Base-by-base conservation (phyloP, 1,284 basidiomycete genomes). In the Chiua sp. region DNA sequence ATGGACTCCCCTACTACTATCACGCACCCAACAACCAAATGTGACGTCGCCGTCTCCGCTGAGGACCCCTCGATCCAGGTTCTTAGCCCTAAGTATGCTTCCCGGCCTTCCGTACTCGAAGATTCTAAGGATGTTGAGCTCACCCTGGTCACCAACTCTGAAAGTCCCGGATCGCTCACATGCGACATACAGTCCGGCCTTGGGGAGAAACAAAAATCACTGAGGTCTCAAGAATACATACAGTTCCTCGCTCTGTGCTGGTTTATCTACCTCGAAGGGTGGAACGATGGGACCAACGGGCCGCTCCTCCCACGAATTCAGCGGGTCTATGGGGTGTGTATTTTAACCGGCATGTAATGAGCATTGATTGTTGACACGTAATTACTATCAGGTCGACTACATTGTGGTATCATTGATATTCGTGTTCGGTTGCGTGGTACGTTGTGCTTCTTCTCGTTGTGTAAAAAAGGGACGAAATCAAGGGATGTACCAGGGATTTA, bases 241-340 rank as follows among this genome's bases (percentile, higher is more conserved):
- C 71, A 70, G 30, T 56, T 73, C 26, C 20, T 33, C 20, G 33
- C 69, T 39, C 47, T 73, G 22, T 69, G 66, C 22, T 72, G 55
- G 63, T 62, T 60, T 35, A 13, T 59, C n/a, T 70, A 55, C 35
- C 58, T 72, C 13, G 70, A 70, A 59, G 61, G 69, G 47, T 67
- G 70, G 68, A 60, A 63, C 51, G 59, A 70, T 53, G 53, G 71
- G 47, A 59, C 57, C 11, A 66, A 55, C 30, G 71, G 72, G 18
- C 72, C 71, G 20, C 55, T 72, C n/a, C 35, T 72, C 42, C 72
- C 70, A 8, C 64, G 69, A 8, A 70, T 70, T 10, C 72, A 72
- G 49, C 51, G 52, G 16, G 63, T 67, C 32, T 72, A 72, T 46
- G 59, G 51, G 47, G 70, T 71, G 44, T 0, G 51, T 56, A 11